Base-by-base conservation (phyloP, 805 yeast genomes). In the Sugiyamaella chiloensis region DNA sequence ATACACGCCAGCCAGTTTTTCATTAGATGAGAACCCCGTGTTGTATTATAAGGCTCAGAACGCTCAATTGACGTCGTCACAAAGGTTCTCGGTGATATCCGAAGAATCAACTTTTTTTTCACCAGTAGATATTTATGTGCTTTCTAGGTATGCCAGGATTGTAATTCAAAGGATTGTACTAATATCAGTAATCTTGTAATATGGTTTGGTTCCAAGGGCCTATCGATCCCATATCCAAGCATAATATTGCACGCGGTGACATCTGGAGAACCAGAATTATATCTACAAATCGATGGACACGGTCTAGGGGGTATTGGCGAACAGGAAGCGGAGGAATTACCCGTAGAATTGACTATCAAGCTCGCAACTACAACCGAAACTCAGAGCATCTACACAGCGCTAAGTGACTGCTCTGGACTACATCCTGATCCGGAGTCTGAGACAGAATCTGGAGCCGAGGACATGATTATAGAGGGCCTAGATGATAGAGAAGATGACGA, bases 1-100 rank as follows among this genome's bases (percentile, higher is more conserved):
- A 12, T 55, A 55, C 17, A 61, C 68, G 0, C 69, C 69, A 6
- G 66, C 60, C 9, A 47, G 57, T 6, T 65, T 57, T 42, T 60
- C 67, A 3, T 54, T 65, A 20, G 66, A 64, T 12, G 68, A 64
- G 34, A 46, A 52, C 12, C 66, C 67, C 1, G 61, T 65, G 27
- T 53, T 65, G 19, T 57, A 58, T 44, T 42, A 45, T 24, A 36
- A 48, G 30, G 24, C 44, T 7, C n/a, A 40, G 2, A 49, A 51
- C n/a, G 46, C 47, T 14, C 23, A 37, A 6, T 11, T 48, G 3
- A 52, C 34, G 24, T 16, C 41, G 5, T 43, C 46, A 8, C 9
- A 11, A 23, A 24, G 32, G 19, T 12, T 43, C 12, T 24, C 29
- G 21, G 27, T 30, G 4, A 24, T 20, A 5, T 30, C 24, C 5